These are phyloP conservation scores for Tilletia caries DNA, from an alignment of 1,284 basidiomycete species.

Conservation along the genomic window DNA sequence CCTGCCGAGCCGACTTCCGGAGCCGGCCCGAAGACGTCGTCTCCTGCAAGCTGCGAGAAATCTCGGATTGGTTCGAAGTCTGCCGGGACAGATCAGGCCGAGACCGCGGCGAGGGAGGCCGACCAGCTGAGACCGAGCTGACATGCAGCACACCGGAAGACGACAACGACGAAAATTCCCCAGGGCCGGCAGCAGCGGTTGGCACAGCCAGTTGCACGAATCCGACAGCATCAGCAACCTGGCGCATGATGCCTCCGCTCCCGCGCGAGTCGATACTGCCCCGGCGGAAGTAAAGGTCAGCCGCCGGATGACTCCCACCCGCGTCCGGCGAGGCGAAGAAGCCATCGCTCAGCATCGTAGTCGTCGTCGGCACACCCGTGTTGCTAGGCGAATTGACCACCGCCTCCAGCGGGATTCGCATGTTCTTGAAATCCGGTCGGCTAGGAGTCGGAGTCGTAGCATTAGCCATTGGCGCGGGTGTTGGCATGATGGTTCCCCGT, in stretches of 20 bases:
- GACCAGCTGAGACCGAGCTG: no score
- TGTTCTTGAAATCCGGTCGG: background rate
- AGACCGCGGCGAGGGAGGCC: background rate
- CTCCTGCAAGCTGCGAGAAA: background rate
- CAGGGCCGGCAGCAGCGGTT: conserved; percentile 5
- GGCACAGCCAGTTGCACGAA: conserved; percentile 16
- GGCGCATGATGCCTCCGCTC: background rate
- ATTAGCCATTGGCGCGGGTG: background rate
- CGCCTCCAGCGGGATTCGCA: background rate
- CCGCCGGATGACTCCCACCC: background rate
- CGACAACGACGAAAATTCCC: background rate
- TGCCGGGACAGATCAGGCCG: background rate
- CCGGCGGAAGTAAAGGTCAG: background rate
- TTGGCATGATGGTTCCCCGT: background rate
- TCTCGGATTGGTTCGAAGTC: background rate
- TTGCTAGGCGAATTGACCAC: background rate
- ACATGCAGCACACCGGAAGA: background rate
- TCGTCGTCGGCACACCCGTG: conserved; percentile 10
- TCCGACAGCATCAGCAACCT: conserved; percentile 3
- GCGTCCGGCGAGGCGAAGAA: background rate
- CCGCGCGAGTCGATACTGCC: background rate
- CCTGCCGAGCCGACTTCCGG: conserved; percentile 36
- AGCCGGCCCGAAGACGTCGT: conserved; percentile 13
- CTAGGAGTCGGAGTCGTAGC: background rate
- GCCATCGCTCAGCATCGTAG: conserved; percentile 21